phyloP scores from a whole-genome alignment of 306 rosid species.

The Gynostemma pentaphyllum region DNA sequence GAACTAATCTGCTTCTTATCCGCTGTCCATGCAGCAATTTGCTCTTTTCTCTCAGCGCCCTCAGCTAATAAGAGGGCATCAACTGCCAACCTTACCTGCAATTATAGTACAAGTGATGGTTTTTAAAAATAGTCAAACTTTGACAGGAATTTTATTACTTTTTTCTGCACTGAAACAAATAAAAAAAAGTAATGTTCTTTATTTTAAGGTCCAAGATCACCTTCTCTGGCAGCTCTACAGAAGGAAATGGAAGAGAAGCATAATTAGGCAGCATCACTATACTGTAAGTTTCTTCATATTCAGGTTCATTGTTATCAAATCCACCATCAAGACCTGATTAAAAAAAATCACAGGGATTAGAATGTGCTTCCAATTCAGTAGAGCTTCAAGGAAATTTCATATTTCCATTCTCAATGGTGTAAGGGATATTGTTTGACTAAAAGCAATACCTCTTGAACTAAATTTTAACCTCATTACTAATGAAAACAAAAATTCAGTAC shows the following conservation, averaged over 20 bases:
- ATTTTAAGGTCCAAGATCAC: slow-evolving; percentile 19
- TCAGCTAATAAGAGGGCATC: slow-evolving; percentile 68
- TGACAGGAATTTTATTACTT: background rate
- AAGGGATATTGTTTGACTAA: background rate
- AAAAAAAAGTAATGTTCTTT: background rate
- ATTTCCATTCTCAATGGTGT: background rate
- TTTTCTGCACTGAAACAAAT: background rate
- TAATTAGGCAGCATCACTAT: slow-evolving; percentile 67
- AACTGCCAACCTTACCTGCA: slow-evolving; percentile 88
- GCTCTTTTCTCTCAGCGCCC: slow-evolving; percentile 85
- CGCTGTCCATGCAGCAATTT: slow-evolving; percentile 88
- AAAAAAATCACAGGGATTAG: background rate
- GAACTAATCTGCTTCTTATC: slow-evolving; percentile 53
- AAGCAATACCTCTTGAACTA: slow-evolving; percentile 2
- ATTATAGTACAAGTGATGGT: background rate
- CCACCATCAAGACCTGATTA: slow-evolving; percentile 80
- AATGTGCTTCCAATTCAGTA: background rate
- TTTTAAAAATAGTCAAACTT: background rate
- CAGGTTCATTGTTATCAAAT: slow-evolving; percentile 67
- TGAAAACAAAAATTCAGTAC: background rate
- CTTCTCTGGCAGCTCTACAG: slow-evolving; percentile 97
- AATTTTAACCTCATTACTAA: background rate
- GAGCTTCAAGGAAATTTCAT: background rate
- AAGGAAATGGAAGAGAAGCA: slow-evolving; percentile 81
- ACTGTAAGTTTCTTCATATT: slow-evolving; percentile 58